Evolutionary conservation across 768 basidiomycete genomes (phyloP).

Genomic region (Auriscalpium microsporum): DNA sequence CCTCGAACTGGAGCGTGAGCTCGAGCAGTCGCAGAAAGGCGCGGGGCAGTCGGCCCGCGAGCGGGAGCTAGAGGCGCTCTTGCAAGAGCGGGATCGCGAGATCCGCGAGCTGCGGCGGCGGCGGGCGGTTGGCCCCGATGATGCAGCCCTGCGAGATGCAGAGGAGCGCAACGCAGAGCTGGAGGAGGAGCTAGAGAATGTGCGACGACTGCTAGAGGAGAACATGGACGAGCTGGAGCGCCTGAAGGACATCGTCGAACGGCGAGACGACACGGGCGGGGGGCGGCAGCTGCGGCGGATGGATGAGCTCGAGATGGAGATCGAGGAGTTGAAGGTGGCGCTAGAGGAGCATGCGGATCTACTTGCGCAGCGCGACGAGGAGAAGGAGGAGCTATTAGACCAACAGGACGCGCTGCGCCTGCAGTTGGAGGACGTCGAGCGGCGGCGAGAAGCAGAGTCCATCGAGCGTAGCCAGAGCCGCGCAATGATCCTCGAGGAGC

Average conservation of each 20-base stretch:
- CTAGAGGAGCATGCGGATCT: slow-evolving; percentile 53
- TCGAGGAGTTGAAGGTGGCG: slow-evolving; percentile 48
- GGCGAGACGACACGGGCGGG: slow-evolving; percentile 31
- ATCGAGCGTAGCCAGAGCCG: slow-evolving; percentile 69
- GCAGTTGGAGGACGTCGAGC: slow-evolving; percentile 57
- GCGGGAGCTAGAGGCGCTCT: slow-evolving; percentile 66
- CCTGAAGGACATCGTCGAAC: slow-evolving; percentile 60
- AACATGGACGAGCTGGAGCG: slow-evolving; percentile 78
- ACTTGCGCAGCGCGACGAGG: slow-evolving; percentile 52
- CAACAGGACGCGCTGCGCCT: slow-evolving; percentile 54
- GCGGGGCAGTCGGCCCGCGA: slow-evolving; percentile 41
- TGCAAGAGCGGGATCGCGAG: slow-evolving; percentile 68
- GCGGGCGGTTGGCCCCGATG: slow-evolving; percentile 30
- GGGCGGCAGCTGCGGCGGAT: slow-evolving; percentile 41
- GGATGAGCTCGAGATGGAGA: slow-evolving; percentile 53
- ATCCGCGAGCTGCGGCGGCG: slow-evolving; percentile 57
- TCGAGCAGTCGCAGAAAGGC: slow-evolving; percentile 57
- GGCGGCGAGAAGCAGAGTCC: slow-evolving; percentile 52
- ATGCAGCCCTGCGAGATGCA: slow-evolving; percentile 43
- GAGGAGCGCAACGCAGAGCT: slow-evolving; percentile 59
- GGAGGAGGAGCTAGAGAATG: slow-evolving; percentile 66
- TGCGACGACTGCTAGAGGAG: slow-evolving; percentile 64
- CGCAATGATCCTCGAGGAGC: slow-evolving; percentile 59
- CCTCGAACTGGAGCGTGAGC: slow-evolving; percentile 72
- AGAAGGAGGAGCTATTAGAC: slow-evolving; percentile 63